Evolutionary conservation across 2,329 filamentous ascomycete species (phyloP).

Genomic region (Ramichloridium luteum): DNA sequence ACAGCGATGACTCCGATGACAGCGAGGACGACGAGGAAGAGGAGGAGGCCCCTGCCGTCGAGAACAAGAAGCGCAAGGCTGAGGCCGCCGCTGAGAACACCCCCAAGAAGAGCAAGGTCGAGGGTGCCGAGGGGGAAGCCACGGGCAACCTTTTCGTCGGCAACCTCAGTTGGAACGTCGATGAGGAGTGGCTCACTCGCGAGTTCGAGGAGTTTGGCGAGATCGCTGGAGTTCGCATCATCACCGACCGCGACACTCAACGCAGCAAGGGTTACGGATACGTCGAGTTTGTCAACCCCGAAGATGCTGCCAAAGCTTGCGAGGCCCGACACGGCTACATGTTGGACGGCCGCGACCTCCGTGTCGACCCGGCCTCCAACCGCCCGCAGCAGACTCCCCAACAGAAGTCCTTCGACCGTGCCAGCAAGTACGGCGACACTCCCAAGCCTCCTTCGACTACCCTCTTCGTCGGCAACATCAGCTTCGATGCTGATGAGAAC

Average conservation of each 20-base stretch:
- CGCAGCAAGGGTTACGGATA: conserved; percentile 88
- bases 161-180: conserved; percentile 81
- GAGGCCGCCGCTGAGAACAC: conserved; percentile 40
- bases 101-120: conserved; percentile 58
- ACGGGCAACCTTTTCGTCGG: conserved; percentile 72
- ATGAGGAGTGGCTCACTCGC: conserved; percentile 67
- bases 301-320: conserved; percentile 58
- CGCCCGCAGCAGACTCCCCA: conserved; percentile 28
- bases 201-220: conserved; percentile 73
- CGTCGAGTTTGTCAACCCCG: conserved; percentile 65
- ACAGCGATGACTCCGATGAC: conserved; percentile 14
- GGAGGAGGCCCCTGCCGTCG: conserved; percentile 28
- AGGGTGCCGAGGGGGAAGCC: conserved; percentile 31
- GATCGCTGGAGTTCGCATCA: conserved; percentile 61
- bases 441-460: conserved; percentile 72
- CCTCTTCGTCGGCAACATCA: conserved; percentile 82
- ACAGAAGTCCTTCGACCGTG: conserved; percentile 42
- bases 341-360: conserved; percentile 61
- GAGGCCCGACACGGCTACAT: conserved; percentile 63
- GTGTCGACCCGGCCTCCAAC: conserved; percentile 60
- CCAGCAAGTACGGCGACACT: conserved; percentile 61
- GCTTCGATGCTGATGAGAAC: conserved; percentile 72
- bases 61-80: conserved; percentile 57
- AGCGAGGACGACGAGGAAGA: conserved; percentile 28
- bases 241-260: conserved; percentile 68